Percentiles rank a stretch among this genome's conserved stretches.
Conservation (phyloP, 495 filamentous ascomycete species). For the Trichoderma gamsii region DNA sequence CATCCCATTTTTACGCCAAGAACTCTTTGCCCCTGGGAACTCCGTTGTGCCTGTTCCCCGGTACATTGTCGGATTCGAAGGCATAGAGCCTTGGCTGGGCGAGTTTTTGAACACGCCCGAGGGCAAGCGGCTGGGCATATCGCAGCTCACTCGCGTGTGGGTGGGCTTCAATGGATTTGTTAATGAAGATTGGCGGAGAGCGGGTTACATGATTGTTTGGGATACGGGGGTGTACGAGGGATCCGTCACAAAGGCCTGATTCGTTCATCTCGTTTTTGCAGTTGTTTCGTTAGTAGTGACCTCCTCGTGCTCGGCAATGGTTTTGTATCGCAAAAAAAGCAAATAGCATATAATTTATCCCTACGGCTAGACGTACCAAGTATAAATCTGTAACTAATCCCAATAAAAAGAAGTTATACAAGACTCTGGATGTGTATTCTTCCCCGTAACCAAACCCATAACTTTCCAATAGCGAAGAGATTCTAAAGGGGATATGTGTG, state of each 20-base stretch:
- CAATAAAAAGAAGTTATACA: no score
- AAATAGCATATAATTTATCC: no score
- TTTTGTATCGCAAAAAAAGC: no score
- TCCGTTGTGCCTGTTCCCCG: constrained; percentile 44
- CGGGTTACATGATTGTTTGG: constrained; percentile 82
- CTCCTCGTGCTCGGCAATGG: not conserved
- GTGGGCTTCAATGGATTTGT: constrained; percentile 71
- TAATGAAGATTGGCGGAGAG: constrained; percentile 82
- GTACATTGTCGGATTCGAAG: constrained; percentile 52
- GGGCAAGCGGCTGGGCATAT: constrained; percentile 38
- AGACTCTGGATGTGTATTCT: no score
- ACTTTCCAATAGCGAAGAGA: no score
- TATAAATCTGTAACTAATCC: no score
- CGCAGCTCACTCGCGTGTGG: constrained; percentile 56
- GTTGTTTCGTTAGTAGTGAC: not conserved
- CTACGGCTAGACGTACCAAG: no score
- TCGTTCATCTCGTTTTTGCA: not conserved
- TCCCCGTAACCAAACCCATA: no score
- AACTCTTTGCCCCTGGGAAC: constrained; percentile 34
- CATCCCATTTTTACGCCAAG: constrained; percentile 47
- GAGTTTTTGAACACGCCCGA: constrained; percentile 42
- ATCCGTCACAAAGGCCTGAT: not conserved
- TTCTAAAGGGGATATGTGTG: no score
- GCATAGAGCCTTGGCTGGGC: constrained; percentile 38
- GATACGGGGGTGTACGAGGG: constrained; percentile 36